Base-by-base conservation (phyloP, 1,139 yeast genomes). In the Yamadazyma sp. region DNA sequence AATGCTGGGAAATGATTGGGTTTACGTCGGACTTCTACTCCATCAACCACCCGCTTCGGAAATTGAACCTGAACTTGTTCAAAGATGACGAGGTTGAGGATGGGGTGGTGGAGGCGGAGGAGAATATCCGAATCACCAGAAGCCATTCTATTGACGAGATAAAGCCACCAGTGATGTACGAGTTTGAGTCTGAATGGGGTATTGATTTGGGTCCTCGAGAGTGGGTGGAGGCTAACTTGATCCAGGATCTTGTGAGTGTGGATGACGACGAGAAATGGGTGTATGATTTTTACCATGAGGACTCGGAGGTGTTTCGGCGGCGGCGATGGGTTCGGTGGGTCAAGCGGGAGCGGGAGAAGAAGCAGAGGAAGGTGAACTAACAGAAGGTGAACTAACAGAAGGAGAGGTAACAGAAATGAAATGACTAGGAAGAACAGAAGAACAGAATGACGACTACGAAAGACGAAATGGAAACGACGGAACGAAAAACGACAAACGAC, bases 241-340 rank as follows among this genome's bases (percentile, higher is more conserved):
- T 83, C 31, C 53, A 62, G 22, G 85, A 78, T 44, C 59, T 78
- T 35, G 80, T 82, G 8, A 68, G 66, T 31, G 67, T 82, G 26
- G 90, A 84, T 57, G 67, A 74, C 26, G 87, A 79, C 39, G 84
- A 82, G 31, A 85, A 85, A 58, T 85, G 92, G 92, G 89, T 82
- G 14, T 85, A 85, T 55, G 94, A 85, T 56, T 56, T 58, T 32
- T 47, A 52, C 39, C 44, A 54, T 23, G 52, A 44, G 12, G 48
- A 44, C 14, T 44, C 47, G 11, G 54, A 52, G 27, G 40, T 54
- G 11, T 75, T 62, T 50, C 61, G 83, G 49, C 64, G 84, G 53
- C 64, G 84, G 51, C 64, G 82, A 53, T 78, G 84, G 84, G 59
- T 69, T 1, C 55, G 78, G 34, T 50, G 52, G 21, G 39, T 42